Conservation (phyloP, 2,329 filamentous ascomycete genomes). For the Epicoccum nigrum region DNA sequence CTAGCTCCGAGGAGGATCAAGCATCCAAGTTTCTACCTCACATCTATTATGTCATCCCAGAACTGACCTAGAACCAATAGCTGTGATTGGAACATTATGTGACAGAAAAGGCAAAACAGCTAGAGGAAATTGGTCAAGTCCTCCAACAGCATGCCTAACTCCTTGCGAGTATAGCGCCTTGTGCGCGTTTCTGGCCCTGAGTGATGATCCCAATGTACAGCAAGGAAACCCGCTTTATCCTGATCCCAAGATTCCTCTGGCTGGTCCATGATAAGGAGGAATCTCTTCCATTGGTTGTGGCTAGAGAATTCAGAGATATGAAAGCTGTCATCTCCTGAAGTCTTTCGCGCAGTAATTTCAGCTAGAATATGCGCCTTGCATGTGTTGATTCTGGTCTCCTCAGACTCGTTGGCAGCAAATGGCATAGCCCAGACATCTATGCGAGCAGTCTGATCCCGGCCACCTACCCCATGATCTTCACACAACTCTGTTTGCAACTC, state of each 20-base stretch:
- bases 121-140: conserved; percentile 11
- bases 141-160: conserved; percentile 10
- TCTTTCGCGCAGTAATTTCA: conserved; percentile 15
- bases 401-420: conserved; percentile 9
- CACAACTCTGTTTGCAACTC: conserved; percentile 15
- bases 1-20: no score
- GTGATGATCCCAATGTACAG: conserved; percentile 18
- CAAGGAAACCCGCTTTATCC: conserved; percentile 15
- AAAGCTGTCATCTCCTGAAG: conserved; percentile 4
- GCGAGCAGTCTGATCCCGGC: conserved; percentile 8
- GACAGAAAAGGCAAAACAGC: not conserved
- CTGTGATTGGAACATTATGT: not conserved
- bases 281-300: conserved; percentile 9
- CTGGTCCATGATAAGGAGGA: conserved; percentile 14
- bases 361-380: conserved; percentile 19
- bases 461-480: conserved; percentile 11
- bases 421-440: conserved; percentile 20
- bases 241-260: conserved; percentile 17
- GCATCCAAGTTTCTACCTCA: not conserved
- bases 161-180: conserved; percentile 12
- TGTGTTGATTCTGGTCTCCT: conserved; percentile 11
- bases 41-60: not conserved
- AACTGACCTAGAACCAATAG: not conserved
- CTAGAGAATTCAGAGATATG: conserved; percentile 7
- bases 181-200: conserved; percentile 5